A percentile compares a stretch with the other conserved stretches of the same genome.
These are phyloP conservation scores for Mycena rosella DNA, from an alignment of 768 basidiomycete genomes.

Conservation along the genomic window DNA sequence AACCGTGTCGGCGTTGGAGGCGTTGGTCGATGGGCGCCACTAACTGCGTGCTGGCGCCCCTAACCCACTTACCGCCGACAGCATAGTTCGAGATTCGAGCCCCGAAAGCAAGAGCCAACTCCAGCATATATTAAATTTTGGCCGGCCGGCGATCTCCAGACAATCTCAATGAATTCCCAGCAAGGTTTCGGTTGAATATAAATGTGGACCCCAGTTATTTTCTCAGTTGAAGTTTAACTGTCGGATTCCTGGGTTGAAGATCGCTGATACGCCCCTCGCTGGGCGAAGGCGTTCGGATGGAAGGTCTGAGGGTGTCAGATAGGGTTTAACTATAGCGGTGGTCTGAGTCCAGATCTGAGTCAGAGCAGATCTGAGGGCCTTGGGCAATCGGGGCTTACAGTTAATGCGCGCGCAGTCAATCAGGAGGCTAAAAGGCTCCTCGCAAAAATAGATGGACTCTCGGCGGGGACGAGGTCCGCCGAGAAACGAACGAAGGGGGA, in stretches of 20 bases:
- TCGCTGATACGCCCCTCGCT: background rate
- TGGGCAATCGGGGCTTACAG: background rate
- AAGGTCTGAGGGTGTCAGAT: conserved; percentile 9
- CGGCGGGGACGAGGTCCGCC: no score
- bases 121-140: no score
- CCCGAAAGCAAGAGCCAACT: background rate
- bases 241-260: background rate
- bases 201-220: conserved; percentile 13
- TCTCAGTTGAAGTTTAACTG: background rate
- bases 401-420: no score
- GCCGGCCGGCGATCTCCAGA: conserved; percentile 9
- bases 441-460: no score
- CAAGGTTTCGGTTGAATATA: conserved; percentile 7
- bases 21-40: conserved; percentile 8
- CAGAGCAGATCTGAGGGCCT: background rate
- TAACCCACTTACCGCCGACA: background rate
- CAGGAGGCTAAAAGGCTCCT: no score
- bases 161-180: conserved; percentile 14
- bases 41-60: no score
- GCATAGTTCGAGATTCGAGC: no score
- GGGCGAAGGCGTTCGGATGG: conserved; percentile 10
- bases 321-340: conserved; percentile 18
- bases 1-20: background rate
- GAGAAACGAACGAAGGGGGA: no score
- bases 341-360: conserved; percentile 15